A percentile compares a stretch with the other conserved stretches of the same genome.
phyloP scores from a whole-genome alignment of 257 asterid genomes.

The Scutellaria barbata region DNA sequence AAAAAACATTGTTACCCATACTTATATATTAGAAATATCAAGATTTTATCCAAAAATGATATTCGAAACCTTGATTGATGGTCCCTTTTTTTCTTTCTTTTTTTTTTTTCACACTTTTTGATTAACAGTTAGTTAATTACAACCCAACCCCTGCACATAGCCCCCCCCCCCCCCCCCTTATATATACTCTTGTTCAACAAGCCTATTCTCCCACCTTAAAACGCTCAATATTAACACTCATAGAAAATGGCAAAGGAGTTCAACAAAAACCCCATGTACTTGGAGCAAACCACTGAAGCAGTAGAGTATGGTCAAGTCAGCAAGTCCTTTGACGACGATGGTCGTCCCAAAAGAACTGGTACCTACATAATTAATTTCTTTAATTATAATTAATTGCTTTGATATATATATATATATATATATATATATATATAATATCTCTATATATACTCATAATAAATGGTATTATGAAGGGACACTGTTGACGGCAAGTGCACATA shows the following conservation, averaged over 20 bases:
- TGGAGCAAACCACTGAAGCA: slow-evolving; percentile 39
- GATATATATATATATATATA: too few species aligned
- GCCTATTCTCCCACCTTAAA: slow-evolving; percentile 8
- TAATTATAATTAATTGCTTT: too few species aligned
- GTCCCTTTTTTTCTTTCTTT: too few species aligned
- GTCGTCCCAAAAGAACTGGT: slow-evolving; percentile 78
- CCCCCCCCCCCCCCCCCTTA: background rate
- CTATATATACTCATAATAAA: too few species aligned
- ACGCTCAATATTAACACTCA: background rate
- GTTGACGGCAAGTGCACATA: slow-evolving; percentile 85
- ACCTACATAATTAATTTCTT: background rate
- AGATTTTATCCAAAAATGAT: too few species aligned
- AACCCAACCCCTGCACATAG: background rate
- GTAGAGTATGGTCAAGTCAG: slow-evolving; percentile 41
- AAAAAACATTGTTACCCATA: too few species aligned
- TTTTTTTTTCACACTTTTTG: too few species aligned
- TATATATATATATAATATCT: too few species aligned
- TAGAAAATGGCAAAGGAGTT: slow-evolving; percentile 34
- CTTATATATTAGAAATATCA: too few species aligned
- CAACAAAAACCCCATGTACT: slow-evolving; percentile 40
- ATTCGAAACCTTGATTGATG: too few species aligned
- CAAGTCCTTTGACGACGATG: slow-evolving; percentile 79
- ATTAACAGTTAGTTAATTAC: too few species aligned
- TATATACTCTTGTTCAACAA: slow-evolving; percentile 27
- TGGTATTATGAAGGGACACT: slow-evolving; percentile 50